Conservation (phyloP, 2,329 filamentous ascomycete genomes). For the Pseudocercospora eumusae region DNA sequence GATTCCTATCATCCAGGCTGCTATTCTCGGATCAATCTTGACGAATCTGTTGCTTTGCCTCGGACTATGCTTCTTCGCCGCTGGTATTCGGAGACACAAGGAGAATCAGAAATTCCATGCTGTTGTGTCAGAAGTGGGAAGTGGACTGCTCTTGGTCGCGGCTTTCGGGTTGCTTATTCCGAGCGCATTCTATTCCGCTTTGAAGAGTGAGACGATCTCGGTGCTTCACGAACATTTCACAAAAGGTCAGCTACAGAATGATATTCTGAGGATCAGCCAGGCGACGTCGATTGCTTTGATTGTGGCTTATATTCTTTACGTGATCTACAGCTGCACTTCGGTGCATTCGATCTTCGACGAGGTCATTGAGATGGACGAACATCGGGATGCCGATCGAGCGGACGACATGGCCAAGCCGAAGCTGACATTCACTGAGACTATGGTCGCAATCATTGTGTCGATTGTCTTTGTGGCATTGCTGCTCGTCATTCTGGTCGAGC, state of each 20-base stretch:
- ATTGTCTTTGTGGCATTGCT: slow-evolving; percentile 71
- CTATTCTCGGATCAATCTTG: slow-evolving; percentile 79
- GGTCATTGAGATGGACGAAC: slow-evolving; percentile 66
- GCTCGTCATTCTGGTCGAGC: slow-evolving; percentile 71
- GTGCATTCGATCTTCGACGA: slow-evolving; percentile 78
- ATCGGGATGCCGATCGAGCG: slow-evolving; percentile 63
- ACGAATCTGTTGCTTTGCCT: slow-evolving; percentile 79
- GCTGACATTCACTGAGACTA: slow-evolving; percentile 71
- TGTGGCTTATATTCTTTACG: slow-evolving; percentile 61
- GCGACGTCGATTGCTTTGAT: slow-evolving; percentile 70
- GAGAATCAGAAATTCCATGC: slow-evolving; percentile 65
- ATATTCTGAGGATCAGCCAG: slow-evolving; percentile 67
- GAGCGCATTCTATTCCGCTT: slow-evolving; percentile 54
- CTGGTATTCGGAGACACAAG: slow-evolving; percentile 67
- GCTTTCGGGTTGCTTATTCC: slow-evolving; percentile 56
- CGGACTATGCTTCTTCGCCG: slow-evolving; percentile 71
- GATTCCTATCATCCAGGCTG: slow-evolving; percentile 68
- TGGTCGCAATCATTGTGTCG: slow-evolving; percentile 64
- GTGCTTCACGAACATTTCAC: slow-evolving; percentile 40
- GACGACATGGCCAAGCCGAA: slow-evolving; percentile 63
- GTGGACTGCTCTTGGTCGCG: slow-evolving; percentile 72
- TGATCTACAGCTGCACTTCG: slow-evolving; percentile 72
- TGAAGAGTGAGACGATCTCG: slow-evolving; percentile 29
- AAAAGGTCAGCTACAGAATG: slow-evolving; percentile 46
- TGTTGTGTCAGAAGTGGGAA: slow-evolving; percentile 75